phyloP scores from a whole-genome alignment of 306 rosid genomes.

The Vigna unguiculata region DNA sequence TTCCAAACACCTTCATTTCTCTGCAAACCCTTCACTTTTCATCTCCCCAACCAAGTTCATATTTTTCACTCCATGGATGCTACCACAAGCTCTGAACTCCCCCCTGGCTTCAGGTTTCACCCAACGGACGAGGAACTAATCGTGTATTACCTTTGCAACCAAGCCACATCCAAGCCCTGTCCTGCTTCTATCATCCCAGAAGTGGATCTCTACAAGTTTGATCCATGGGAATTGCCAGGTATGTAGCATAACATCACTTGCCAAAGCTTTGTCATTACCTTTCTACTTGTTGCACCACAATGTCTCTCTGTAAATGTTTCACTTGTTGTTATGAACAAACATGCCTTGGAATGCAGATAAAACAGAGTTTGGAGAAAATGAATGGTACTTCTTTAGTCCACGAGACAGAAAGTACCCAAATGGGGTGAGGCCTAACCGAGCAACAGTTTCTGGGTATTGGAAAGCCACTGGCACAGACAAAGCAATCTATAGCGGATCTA shows the following conservation, averaged over 20 bases:
- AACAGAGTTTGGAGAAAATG: conserved; percentile 72
- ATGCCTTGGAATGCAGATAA: conserved; percentile 59
- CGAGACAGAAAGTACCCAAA: conserved; percentile 88
- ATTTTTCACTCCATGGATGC: conserved; percentile 51
- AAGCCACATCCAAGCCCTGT: conserved; percentile 78
- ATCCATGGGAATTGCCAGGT: conserved; percentile 95
- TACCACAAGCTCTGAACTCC: conserved; percentile 58
- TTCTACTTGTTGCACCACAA: background rate
- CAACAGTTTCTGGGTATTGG: conserved; percentile 86
- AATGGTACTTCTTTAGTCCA: conserved; percentile 89
- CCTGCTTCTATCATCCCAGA: conserved; percentile 86
- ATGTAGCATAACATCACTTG: conserved; percentile 31
- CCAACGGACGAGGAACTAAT: conserved; percentile 88
- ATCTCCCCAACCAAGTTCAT: background rate
- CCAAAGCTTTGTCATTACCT: background rate
- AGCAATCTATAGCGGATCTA: conserved; percentile 69
- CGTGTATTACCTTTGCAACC: conserved; percentile 75
- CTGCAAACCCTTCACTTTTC: conserved; percentile 18
- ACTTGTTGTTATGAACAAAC: background rate
- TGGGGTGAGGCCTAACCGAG: conserved; percentile 83
- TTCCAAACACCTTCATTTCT: conserved; percentile 68
- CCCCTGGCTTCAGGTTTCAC: conserved; percentile 91
- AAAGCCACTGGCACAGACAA: conserved; percentile 93
- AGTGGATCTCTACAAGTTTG: conserved; percentile 81
- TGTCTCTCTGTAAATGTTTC: background rate